These are phyloP conservation scores for Colletotrichum sojae DNA, from an alignment of 2,329 filamentous ascomycete genomes.

Conservation along the genomic window DNA sequence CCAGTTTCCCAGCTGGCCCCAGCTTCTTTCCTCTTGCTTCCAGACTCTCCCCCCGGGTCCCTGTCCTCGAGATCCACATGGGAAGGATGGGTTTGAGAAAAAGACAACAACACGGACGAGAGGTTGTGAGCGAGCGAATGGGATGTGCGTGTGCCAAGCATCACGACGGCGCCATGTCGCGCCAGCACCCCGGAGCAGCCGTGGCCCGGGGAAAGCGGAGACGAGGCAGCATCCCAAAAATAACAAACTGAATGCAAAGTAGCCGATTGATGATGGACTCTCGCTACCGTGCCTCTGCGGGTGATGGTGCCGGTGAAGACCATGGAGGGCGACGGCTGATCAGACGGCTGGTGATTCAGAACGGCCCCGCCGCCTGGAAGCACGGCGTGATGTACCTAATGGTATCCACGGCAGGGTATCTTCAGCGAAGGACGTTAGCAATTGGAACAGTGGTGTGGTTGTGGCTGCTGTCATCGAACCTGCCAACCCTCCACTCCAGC, in stretches of 20 bases:
- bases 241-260: slow-evolving; percentile 17
- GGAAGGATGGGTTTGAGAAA: slow-evolving; percentile 13
- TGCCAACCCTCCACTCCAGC: slow-evolving; percentile 5
- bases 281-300: slow-evolving; percentile 31
- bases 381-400: neutral
- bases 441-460: neutral
- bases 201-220: slow-evolving; percentile 32
- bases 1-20: slow-evolving; percentile 2
- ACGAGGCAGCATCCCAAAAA: slow-evolving; percentile 27
- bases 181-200: slow-evolving; percentile 34
- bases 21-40: neutral
- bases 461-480: neutral
- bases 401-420: neutral
- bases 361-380: slow-evolving; percentile 21
- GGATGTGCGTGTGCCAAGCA: slow-evolving; percentile 31
- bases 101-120: neutral
- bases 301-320: slow-evolving; percentile 30
- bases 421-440: neutral
- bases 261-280: slow-evolving; percentile 29
- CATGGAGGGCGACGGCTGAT: slow-evolving; percentile 31
- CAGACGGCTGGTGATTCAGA: slow-evolving; percentile 39
- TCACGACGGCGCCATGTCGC: slow-evolving; percentile 36
- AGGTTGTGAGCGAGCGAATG: slow-evolving; percentile 16
- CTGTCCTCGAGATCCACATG: neutral
- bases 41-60: neutral